phyloP scores from a whole-genome alignment of 306 rosid genomes.

The Dicorynia guianensis region DNA sequence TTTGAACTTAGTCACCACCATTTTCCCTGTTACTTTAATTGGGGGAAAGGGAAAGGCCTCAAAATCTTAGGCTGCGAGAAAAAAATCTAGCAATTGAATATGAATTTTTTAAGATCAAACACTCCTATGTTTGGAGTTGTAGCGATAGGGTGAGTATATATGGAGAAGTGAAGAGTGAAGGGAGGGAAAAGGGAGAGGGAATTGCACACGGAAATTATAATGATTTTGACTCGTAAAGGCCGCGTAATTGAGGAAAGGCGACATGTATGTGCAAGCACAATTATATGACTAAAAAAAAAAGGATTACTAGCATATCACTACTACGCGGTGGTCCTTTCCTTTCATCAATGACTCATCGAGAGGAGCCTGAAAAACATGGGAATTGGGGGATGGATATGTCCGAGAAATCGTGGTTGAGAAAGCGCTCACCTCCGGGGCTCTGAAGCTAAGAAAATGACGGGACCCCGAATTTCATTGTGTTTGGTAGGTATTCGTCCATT shows the following conservation, averaged over 20 bases:
- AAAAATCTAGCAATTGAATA: too few relatives aligned
- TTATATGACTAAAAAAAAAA: constrained; percentile 10
- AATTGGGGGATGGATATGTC: not conserved
- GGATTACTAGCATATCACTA: not conserved
- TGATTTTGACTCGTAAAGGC: not conserved
- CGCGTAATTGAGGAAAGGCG: not conserved
- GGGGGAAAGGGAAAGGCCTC: too few relatives aligned
- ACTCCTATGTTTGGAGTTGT: too few relatives aligned
- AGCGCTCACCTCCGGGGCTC: not conserved
- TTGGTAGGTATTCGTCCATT: too few relatives aligned
- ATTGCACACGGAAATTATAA: constrained; percentile 9
- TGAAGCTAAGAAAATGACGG: too few relatives aligned
- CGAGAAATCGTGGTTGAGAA: not conserved
- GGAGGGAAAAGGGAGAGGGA: not conserved
- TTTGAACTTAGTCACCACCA: constrained; percentile 42
- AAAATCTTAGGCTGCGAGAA: too few relatives aligned
- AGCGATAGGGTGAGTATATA: constrained; percentile 1
- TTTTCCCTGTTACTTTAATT: not conserved
- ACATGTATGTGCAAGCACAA: not conserved
- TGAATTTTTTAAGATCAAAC: too few relatives aligned
- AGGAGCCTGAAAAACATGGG: not conserved
- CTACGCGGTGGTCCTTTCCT: constrained; percentile 13
- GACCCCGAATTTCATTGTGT: too few relatives aligned
- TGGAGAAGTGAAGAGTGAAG: not conserved
- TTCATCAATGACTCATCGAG: not conserved